Conservation (phyloP, 2,329 filamentous ascomycete species). For the Drechslerella dactyloides region DNA sequence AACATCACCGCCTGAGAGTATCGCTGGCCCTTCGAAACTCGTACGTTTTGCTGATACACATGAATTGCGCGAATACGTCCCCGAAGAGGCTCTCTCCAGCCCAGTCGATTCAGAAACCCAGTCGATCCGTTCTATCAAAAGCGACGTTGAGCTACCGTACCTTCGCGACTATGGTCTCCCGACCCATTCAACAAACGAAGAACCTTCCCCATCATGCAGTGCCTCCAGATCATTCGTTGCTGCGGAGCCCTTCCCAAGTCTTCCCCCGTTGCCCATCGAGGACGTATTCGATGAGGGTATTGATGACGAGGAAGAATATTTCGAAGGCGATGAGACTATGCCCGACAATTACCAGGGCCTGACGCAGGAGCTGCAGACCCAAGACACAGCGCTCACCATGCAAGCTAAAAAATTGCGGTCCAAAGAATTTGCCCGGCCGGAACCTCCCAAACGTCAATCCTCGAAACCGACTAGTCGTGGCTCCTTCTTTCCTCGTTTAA, state of each 20-base stretch:
- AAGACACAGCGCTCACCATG: background rate
- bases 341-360: background rate
- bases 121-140: slow-evolving; percentile 7
- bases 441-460: too few relatives aligned
- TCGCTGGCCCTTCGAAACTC: slow-evolving; percentile 22
- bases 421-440: too few relatives aligned
- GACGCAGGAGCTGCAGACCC: background rate
- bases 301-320: slow-evolving; percentile 6
- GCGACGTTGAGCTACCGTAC: slow-evolving; percentile 5
- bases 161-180: slow-evolving; percentile 1
- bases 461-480: too few relatives aligned
- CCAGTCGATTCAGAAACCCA: slow-evolving; percentile 27
- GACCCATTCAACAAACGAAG: background rate
- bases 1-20: slow-evolving; percentile 20
- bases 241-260: background rate
- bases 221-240: too few relatives aligned
- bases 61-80: slow-evolving; percentile 23
- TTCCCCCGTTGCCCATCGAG: background rate
- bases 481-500: background rate
- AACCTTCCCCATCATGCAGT: background rate
- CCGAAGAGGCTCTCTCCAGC: slow-evolving; percentile 17
- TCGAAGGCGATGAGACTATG: background rate
- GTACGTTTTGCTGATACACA: slow-evolving; percentile 36
- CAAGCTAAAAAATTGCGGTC: background rate
- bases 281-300: slow-evolving; percentile 27